Conservation (phyloP, 106 monocot species). For the Hemerocallis citrina region DNA sequence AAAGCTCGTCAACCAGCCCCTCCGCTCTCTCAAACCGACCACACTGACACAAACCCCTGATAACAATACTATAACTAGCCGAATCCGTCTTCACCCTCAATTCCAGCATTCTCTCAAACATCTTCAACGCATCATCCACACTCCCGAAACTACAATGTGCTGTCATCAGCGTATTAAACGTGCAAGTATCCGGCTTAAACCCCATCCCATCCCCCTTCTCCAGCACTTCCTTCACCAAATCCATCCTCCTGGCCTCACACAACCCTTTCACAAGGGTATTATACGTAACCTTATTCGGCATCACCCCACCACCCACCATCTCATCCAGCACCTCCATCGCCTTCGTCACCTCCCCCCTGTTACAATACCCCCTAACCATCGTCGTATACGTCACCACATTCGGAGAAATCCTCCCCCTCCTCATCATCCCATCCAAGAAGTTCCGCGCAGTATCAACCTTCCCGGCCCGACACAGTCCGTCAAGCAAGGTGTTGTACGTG, state of each 20-base stretch:
- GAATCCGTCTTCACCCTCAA: conserved; percentile 67
- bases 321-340: conserved; percentile 47
- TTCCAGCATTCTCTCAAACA: conserved; percentile 55
- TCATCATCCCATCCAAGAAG: conserved; percentile 59
- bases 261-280: conserved; percentile 80
- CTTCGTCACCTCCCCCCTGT: conserved; percentile 21
- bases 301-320: conserved; percentile 39
- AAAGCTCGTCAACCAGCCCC: conserved; percentile 55
- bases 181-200: conserved; percentile 82
- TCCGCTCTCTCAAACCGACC: conserved; percentile 51
- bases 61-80: conserved; percentile 67
- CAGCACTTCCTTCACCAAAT: conserved; percentile 57
- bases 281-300: conserved; percentile 64
- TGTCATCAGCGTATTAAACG: conserved; percentile 73
- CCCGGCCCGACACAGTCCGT: conserved; percentile 65
- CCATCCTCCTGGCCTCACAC: conserved; percentile 60
- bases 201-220: not conserved
- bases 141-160: conserved; percentile 35
- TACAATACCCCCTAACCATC: conserved; percentile 55
- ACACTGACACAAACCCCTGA: conserved; percentile 41
- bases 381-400: conserved; percentile 85
- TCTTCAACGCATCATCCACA: conserved; percentile 53
- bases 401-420: conserved; percentile 9
- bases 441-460: conserved; percentile 42
- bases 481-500: conserved; percentile 79